These are phyloP conservation scores for Castanospermum australe DNA, from an alignment of 306 rosid genomes.

Conservation along the genomic window DNA sequence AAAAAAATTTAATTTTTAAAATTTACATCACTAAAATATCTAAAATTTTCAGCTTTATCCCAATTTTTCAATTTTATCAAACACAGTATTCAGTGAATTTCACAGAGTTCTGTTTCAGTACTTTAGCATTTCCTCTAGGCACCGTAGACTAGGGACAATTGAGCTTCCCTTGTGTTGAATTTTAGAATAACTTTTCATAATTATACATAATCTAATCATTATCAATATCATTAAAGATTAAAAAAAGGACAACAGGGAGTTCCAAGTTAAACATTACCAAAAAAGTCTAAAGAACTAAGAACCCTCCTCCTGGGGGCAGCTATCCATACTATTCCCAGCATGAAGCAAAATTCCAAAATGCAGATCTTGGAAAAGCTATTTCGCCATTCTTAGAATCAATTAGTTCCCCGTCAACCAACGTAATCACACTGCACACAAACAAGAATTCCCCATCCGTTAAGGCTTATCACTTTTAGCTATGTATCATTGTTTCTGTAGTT, in stretches of 20 bases:
- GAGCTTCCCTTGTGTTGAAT: not conserved
- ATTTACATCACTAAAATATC: too few relatives aligned
- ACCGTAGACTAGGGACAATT: not conserved
- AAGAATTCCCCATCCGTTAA: not conserved
- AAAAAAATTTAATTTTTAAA: too few relatives aligned
- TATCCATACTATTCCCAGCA: not conserved
- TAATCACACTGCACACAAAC: not conserved
- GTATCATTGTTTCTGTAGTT: slow-evolving; percentile 13
- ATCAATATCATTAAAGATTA: too few relatives aligned
- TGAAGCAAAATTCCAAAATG: not conserved
- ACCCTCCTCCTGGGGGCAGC: not conserved
- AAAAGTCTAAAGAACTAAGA: too few relatives aligned
- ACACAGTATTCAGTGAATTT: too few relatives aligned
- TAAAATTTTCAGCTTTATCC: too few relatives aligned
- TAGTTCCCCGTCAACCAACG: not conserved
- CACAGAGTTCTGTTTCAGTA: not conserved
- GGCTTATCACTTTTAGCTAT: not conserved
- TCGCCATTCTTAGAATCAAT: not conserved
- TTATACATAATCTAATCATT: too few relatives aligned
- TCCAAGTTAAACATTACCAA: too few relatives aligned
- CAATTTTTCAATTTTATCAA: too few relatives aligned
- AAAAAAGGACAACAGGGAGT: too few relatives aligned
- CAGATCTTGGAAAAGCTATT: not conserved
- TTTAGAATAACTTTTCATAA: too few relatives aligned
- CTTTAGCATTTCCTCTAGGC: too few relatives aligned